Evolutionary conservation across 2,329 filamentous ascomycete species (phyloP).

Genomic region (Aspergillus fructus): DNA sequence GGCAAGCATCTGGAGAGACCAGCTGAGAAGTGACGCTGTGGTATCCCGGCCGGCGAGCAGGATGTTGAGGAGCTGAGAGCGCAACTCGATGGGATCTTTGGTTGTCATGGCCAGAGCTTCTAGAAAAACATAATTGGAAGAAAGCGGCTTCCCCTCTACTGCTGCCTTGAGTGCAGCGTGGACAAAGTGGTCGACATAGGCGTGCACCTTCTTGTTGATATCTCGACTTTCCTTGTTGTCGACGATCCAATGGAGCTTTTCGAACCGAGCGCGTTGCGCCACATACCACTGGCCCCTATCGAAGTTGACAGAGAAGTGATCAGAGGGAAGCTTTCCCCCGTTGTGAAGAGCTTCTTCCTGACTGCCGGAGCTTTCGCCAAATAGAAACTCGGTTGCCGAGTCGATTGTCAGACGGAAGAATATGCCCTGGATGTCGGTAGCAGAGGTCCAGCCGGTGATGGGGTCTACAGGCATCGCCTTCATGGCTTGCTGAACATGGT

Average conservation of each 20-base stretch:
- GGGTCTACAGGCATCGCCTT: slow-evolving; percentile 60
- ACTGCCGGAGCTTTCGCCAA: slow-evolving; percentile 71
- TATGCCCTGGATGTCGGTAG: slow-evolving; percentile 70
- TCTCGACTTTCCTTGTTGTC: slow-evolving; percentile 21
- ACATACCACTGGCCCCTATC: slow-evolving; percentile 34
- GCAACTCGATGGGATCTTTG: slow-evolving; percentile 47
- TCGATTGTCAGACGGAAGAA: slow-evolving; percentile 87
- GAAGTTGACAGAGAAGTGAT: slow-evolving; percentile 36
- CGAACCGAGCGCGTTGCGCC: slow-evolving; percentile 24
- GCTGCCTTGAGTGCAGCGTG: slow-evolving; percentile 24
- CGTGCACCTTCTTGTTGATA: slow-evolving; percentile 14
- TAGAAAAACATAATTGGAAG: slow-evolving; percentile 48
- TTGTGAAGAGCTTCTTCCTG: slow-evolving; percentile 35
- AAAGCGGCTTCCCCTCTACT: slow-evolving; percentile 20
- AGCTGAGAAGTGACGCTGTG: slow-evolving; percentile 48
- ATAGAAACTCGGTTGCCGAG: slow-evolving; percentile 80
- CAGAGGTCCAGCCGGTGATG: slow-evolving; percentile 46
- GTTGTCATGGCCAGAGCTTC: slow-evolving; percentile 49
- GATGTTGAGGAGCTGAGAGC: slow-evolving; percentile 52
- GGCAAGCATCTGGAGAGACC: slow-evolving; percentile 27
- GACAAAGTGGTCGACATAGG: slow-evolving; percentile 24
- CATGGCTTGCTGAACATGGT: slow-evolving; percentile 73
- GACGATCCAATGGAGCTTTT: slow-evolving; percentile 22
- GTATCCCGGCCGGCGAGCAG: slow-evolving; percentile 56
- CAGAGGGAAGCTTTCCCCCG: slow-evolving; percentile 38